These are phyloP conservation scores for Phaeosphaeriaceae sp. DNA, from an alignment of 2,329 filamentous ascomycete species.

Conservation along the genomic window DNA sequence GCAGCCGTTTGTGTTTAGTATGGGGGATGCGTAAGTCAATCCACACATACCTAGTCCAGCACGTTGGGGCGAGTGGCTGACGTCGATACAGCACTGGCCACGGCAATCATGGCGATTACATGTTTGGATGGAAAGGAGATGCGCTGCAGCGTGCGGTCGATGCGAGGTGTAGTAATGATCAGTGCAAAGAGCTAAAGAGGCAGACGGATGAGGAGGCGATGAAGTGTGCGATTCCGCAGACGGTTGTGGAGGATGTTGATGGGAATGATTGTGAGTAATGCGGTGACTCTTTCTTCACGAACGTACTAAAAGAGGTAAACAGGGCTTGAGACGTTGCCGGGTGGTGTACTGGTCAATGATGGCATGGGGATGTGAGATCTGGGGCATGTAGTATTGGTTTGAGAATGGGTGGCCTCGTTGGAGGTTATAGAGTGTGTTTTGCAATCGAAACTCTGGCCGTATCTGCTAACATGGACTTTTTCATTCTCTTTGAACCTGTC, in stretches of 20 bases:
- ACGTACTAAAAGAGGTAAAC: not conserved
- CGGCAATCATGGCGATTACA: constrained; percentile 34
- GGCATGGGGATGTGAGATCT: constrained; percentile 5
- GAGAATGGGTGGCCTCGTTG: not conserved
- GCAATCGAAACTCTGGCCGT: too few relatives aligned
- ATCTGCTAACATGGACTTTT: too few relatives aligned
- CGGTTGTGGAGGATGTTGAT: constrained; percentile 37
- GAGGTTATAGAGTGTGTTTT: too few relatives aligned
- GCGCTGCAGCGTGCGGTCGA: constrained; percentile 37
- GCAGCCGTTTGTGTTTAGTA: constrained; percentile 40
- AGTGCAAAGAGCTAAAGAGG: constrained; percentile 31
- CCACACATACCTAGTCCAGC: not conserved
- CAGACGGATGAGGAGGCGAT: constrained; percentile 39
- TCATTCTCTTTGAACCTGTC: too few relatives aligned
- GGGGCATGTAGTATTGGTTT: too few relatives aligned
- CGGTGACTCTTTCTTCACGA: too few relatives aligned
- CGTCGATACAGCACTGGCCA: constrained; percentile 31
- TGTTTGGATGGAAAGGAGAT: constrained; percentile 42
- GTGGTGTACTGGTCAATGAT: constrained; percentile 30
- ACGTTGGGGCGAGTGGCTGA: not conserved
- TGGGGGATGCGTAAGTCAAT: constrained; percentile 39
- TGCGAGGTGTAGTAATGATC: constrained; percentile 36
- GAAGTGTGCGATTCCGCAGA: constrained; percentile 37
- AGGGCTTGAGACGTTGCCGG: constrained; percentile 30
- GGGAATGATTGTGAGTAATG: constrained; percentile 24